Conservation (phyloP, 768 basidiomycete genomes). For the Lactarius akahatsu region DNA sequence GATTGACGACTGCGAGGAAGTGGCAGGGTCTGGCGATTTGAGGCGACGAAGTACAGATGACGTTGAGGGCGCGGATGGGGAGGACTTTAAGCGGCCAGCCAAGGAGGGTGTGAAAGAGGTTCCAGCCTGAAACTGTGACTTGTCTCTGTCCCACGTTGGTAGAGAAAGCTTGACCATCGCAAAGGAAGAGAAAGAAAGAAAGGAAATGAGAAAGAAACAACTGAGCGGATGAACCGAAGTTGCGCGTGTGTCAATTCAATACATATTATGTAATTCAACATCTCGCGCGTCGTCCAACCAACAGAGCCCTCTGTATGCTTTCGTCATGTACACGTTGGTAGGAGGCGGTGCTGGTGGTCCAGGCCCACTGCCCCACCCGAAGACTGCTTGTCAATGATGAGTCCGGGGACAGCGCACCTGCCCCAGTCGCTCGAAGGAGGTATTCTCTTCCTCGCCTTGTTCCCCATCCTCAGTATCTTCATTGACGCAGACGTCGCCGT, state of each 20-base stretch:
- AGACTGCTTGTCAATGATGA: no score
- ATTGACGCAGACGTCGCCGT: no score
- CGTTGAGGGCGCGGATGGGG: background rate
- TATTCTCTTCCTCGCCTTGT: no score
- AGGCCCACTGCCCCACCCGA: no score
- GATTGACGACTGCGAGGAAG: background rate
- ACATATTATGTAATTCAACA: background rate
- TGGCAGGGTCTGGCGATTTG: conserved; percentile 5
- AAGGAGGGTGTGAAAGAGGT: conserved; percentile 24
- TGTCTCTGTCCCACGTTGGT: conserved; percentile 22
- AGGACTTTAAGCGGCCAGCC: conserved; percentile 9
- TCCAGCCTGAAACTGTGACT: conserved; percentile 23
- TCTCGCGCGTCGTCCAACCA: no score
- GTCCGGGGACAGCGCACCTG: no score
- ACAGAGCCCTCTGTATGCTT: no score
- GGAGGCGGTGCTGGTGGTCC: no score
- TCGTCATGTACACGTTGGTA: no score
- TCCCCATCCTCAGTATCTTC: no score
- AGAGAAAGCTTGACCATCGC: conserved; percentile 23
- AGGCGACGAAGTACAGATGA: conserved; percentile 21
- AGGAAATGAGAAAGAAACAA: background rate
- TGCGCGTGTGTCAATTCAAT: background rate
- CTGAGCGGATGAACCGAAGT: background rate
- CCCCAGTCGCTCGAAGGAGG: no score
- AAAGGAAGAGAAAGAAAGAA: background rate